phyloP scores from a whole-genome alignment of 305 asterid genomes.

The Plantago lanceolata region DNA sequence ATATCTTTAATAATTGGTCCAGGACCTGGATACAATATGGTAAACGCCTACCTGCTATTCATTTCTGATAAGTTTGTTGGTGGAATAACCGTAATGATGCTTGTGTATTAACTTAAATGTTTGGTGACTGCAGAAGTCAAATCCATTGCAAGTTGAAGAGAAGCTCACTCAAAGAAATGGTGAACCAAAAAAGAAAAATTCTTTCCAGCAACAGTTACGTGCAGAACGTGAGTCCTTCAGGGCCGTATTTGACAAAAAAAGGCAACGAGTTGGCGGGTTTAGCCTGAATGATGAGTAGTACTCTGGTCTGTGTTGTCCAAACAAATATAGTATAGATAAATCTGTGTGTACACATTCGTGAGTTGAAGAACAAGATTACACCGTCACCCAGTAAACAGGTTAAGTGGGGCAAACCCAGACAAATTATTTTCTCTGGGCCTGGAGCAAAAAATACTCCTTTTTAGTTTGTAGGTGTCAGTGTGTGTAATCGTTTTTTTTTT shows the following conservation, averaged over 20 bases:
- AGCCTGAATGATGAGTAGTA: conserved; percentile 36
- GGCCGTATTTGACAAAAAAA: conserved; percentile 76
- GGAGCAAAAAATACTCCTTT: too few species aligned
- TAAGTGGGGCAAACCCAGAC: too few species aligned
- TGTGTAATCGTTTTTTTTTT: too few species aligned
- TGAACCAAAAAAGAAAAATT: conserved; percentile 39
- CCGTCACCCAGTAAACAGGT: too few species aligned
- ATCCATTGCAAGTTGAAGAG: conserved; percentile 66
- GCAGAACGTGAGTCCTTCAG: conserved; percentile 81
- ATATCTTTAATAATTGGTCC: conserved; percentile 78
- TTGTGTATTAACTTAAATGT: not conserved
- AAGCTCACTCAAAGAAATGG: conserved; percentile 35
- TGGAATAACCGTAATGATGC: not conserved
- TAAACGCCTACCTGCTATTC: conserved; percentile 25
- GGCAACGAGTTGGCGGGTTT: conserved; percentile 51
- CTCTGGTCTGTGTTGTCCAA: not conserved
- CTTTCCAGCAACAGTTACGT: conserved; percentile 66
- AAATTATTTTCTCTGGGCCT: too few species aligned
- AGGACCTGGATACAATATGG: conserved; percentile 90
- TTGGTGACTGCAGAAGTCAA: conserved; percentile 54
- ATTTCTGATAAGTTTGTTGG: too few species aligned
- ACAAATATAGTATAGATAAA: too few species aligned
- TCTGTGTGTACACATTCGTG: too few species aligned
- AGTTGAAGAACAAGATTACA: too few species aligned
- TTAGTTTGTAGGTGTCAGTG: too few species aligned